phyloP scores from a whole-genome alignment of 169 alveolate genomes.

The Eimeria acervulina region DNA sequence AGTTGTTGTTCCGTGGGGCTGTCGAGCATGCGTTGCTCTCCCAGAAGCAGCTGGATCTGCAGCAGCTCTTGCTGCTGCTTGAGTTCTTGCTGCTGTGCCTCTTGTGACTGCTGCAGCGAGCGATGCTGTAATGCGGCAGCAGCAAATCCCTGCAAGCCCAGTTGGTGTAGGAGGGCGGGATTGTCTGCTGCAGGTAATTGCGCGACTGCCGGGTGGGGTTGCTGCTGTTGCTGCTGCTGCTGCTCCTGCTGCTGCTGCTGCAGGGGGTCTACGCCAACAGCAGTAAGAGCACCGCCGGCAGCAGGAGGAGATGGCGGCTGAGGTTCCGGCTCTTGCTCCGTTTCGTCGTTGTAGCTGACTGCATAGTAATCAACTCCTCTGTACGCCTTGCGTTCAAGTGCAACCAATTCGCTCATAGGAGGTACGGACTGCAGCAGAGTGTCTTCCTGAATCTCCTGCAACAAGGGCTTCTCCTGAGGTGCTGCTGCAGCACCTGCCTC shows the following conservation, averaged over 20 bases:
- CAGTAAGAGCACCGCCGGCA: background rate
- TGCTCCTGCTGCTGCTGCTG: constrained; percentile 68
- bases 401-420: background rate
- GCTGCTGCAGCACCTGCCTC: constrained; percentile 58
- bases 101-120: constrained; percentile 61
- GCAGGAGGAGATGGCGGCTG: constrained; percentile 38
- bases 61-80: constrained; percentile 74
- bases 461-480: constrained; percentile 19
- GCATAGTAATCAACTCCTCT: constrained; percentile 48
- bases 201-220: constrained; percentile 31
- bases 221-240: constrained; percentile 4
- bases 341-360: constrained; percentile 56
- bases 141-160: constrained; percentile 63
- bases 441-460: constrained; percentile 66
- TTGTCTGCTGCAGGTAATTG: background rate
- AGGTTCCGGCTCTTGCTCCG: constrained; percentile 67
- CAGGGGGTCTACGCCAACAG: constrained; percentile 42
- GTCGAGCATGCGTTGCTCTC: constrained; percentile 73
- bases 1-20: constrained; percentile 57
- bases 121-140: constrained; percentile 72
- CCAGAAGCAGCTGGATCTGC: constrained; percentile 69
- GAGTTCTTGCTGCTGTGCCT: constrained; percentile 70
- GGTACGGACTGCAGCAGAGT: constrained; percentile 59
- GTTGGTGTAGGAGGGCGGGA: constrained; percentile 37
- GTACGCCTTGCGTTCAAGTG: constrained; percentile 27